These are phyloP conservation scores for Achaetomium macrosporum DNA, from an alignment of 2,329 filamentous ascomycete genomes.

Conservation along the genomic window DNA sequence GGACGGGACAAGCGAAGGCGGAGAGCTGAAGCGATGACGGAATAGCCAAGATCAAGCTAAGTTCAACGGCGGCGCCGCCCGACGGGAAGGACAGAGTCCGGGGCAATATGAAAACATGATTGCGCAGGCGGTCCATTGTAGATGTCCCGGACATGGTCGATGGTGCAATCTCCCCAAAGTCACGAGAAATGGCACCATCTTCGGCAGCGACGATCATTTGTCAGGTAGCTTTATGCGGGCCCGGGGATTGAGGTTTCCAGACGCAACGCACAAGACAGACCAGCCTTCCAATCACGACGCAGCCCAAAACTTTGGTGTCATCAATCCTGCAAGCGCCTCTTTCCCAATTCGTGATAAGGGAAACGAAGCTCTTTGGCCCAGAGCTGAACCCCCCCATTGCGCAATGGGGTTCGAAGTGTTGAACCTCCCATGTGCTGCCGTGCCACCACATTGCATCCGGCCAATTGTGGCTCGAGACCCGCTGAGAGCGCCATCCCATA, in stretches of 20 bases:
- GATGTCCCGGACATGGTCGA: slow-evolving; percentile 23
- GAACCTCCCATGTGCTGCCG: slow-evolving; percentile 8
- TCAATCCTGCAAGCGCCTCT: slow-evolving; percentile 4
- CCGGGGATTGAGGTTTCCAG: slow-evolving; percentile 14
- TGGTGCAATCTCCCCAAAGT: slow-evolving; percentile 31
- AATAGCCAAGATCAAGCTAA: slow-evolving; percentile 27
- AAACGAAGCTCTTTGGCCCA: slow-evolving; percentile 18
- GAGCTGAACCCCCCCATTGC: slow-evolving; percentile 1
- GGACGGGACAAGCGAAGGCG: slow-evolving; percentile 17
- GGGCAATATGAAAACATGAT: slow-evolving; percentile 20
- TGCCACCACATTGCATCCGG: slow-evolving; percentile 9
- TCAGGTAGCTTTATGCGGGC: slow-evolving; percentile 32
- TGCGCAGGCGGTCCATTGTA: slow-evolving; percentile 18
- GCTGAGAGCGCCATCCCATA: neutral
- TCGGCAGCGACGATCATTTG: slow-evolving; percentile 35
- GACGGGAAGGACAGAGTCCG: slow-evolving; percentile 23
- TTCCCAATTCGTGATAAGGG: slow-evolving; percentile 21
- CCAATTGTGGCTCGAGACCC: neutral
- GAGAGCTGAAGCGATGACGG: slow-evolving; percentile 21
- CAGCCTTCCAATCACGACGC: slow-evolving; percentile 29
- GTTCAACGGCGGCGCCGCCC: slow-evolving; percentile 21
- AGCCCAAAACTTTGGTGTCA: slow-evolving; percentile 19
- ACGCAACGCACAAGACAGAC: slow-evolving; percentile 20
- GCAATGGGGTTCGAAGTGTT: slow-evolving; percentile 4
- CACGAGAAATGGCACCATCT: slow-evolving; percentile 60